These are phyloP conservation scores for Eremochloa ophiuroides DNA, from an alignment of 176 grass and related monocot species.

Conservation along the genomic window DNA sequence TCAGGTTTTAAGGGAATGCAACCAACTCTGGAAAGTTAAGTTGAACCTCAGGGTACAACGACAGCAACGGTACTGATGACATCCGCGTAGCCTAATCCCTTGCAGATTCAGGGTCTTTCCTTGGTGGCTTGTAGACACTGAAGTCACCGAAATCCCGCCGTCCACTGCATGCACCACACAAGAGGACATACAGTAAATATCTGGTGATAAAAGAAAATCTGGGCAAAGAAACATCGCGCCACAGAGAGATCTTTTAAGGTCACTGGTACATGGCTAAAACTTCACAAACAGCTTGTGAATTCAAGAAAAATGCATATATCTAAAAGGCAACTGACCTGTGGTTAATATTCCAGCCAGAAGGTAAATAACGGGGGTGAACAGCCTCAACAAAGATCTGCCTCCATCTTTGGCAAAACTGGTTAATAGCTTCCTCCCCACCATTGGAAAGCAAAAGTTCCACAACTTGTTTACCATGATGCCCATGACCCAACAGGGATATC, in stretches of 20 bases:
- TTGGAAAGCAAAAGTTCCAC: slow-evolving; percentile 65
- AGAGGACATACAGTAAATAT: slow-evolving; percentile 1
- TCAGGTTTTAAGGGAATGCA: background rate
- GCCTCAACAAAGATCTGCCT: slow-evolving; percentile 83
- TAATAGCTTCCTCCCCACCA: slow-evolving; percentile 61
- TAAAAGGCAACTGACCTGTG: slow-evolving; percentile 56
- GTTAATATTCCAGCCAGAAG: slow-evolving; percentile 84
- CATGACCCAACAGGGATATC: slow-evolving; percentile 73
- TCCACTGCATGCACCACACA: slow-evolving; percentile 53
- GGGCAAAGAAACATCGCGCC: background rate
- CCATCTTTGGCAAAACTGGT: slow-evolving; percentile 82
- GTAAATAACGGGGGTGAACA: slow-evolving; percentile 71
- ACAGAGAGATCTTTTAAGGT: background rate
- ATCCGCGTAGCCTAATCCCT: slow-evolving; percentile 15
- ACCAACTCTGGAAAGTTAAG: background rate
- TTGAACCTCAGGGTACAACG: slow-evolving; percentile 8
- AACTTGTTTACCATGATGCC: slow-evolving; percentile 85
- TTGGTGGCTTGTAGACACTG: slow-evolving; percentile 77
- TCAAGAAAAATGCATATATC: background rate
- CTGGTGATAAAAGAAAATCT: slow-evolving; percentile 11
- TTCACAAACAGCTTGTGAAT: background rate
- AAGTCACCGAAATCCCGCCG: slow-evolving; percentile 80
- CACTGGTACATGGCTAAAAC: background rate
- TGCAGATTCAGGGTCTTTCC: slow-evolving; percentile 23
- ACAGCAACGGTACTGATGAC: background rate